These are phyloP conservation scores for Tothia fuscella DNA, from an alignment of 2,329 filamentous ascomycete genomes.

Conservation along the genomic window DNA sequence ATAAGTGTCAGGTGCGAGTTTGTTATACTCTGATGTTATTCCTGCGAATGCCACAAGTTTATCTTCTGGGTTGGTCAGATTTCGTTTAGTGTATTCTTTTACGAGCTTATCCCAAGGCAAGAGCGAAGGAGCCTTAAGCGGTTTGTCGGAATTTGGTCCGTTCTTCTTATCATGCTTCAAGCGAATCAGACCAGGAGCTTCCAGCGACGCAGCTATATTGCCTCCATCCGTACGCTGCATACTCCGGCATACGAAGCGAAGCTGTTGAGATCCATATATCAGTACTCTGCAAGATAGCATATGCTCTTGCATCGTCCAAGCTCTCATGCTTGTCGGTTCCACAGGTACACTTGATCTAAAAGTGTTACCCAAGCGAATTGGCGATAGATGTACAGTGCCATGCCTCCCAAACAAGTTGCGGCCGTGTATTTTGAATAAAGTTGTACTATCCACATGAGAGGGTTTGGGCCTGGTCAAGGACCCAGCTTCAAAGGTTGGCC, in stretches of 20 bases:
- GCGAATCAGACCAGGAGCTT: background rate
- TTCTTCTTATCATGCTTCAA: background rate
- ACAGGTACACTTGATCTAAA: background rate
- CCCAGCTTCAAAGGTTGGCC: background rate
- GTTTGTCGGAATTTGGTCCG: background rate
- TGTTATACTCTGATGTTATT: background rate
- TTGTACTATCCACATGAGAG: too few relatives aligned
- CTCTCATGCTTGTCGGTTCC: conserved; percentile 8
- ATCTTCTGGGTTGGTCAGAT: background rate
- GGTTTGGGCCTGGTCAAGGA: background rate
- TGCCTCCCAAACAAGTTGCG: background rate
- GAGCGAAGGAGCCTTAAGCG: too few relatives aligned
- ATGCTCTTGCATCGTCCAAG: conserved; percentile 12
- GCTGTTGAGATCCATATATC: conserved; percentile 1
- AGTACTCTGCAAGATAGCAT: conserved; percentile 10
- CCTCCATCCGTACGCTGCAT: background rate
- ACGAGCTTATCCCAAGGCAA: background rate
- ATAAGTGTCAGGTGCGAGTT: background rate
- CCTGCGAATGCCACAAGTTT: background rate
- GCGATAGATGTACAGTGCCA: too few relatives aligned
- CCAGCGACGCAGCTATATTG: background rate
- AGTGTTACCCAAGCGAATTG: too few relatives aligned
- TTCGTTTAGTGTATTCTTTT: background rate
- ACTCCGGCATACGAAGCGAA: conserved; percentile 10
- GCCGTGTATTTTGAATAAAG: background rate